Conservation (phyloP, 2,329 filamentous ascomycete species). For the Pezicula neosporulosa region DNA sequence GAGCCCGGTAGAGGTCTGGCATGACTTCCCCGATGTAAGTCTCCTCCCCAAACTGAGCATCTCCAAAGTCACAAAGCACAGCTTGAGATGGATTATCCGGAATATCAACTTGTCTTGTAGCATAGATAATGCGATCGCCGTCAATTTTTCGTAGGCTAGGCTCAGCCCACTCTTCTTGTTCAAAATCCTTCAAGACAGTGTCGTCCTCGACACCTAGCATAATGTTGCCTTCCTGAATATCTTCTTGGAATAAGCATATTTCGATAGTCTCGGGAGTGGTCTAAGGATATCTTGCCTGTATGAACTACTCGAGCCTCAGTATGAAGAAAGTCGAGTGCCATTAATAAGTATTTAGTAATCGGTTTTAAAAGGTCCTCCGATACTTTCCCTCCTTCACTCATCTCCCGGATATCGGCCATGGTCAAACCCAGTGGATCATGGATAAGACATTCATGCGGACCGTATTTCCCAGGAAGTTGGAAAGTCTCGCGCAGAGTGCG, state of each 20-base stretch:
- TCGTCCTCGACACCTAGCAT: slow-evolving; percentile 26
- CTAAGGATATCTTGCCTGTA: slow-evolving; percentile 15
- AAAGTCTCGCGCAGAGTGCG: slow-evolving; percentile 32
- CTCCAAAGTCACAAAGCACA: slow-evolving; percentile 27
- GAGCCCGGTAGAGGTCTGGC: slow-evolving; percentile 21
- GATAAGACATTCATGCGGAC: slow-evolving; percentile 17
- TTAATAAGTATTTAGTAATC: slow-evolving; percentile 9
- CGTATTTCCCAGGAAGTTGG: slow-evolving; percentile 18
- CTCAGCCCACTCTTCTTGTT: slow-evolving; percentile 11
- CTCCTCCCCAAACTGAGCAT: slow-evolving; percentile 13
- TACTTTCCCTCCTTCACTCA: slow-evolving; percentile 7
- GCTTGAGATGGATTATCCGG: slow-evolving; percentile 5
- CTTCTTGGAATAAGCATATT: slow-evolving; percentile 12
- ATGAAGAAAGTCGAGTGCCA: slow-evolving; percentile 22
- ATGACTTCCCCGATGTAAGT: slow-evolving; percentile 14
- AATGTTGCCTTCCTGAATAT: slow-evolving; percentile 30
- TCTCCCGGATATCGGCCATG: slow-evolving; percentile 8
- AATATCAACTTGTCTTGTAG: slow-evolving; percentile 17
- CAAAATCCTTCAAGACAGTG: slow-evolving; percentile 24
- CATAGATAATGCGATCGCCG: slow-evolving; percentile 24
- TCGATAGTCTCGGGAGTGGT: too few relatives aligned
- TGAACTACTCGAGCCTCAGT: slow-evolving; percentile 20
- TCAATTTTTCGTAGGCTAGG: slow-evolving; percentile 26
- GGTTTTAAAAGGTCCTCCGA: slow-evolving; percentile 13
- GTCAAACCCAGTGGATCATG: slow-evolving; percentile 17